These are phyloP conservation scores for Phytophthora lateralis DNA, from an alignment of 352 stramenopile species.

Conservation along the genomic window DNA sequence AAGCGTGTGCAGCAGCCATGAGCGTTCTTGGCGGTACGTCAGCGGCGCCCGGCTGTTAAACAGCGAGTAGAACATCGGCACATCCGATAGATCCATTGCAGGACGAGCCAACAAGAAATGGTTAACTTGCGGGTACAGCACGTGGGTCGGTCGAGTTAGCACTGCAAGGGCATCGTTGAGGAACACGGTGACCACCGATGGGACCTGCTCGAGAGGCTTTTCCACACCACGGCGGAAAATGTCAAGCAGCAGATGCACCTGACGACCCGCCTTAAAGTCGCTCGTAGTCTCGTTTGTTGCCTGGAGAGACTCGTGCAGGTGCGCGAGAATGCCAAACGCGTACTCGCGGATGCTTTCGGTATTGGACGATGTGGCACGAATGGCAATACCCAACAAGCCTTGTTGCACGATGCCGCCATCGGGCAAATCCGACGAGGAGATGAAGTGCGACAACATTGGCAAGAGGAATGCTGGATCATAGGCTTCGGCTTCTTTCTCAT, in stretches of 20 bases:
- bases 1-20: constrained; percentile 82
- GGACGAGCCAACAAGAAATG: constrained; percentile 84
- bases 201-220: constrained; percentile 57
- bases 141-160: constrained; percentile 64
- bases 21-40: constrained; percentile 82
- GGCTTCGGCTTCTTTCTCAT: constrained; percentile 20
- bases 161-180: constrained; percentile 81
- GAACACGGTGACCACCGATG: constrained; percentile 83
- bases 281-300: constrained; percentile 48
- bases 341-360: constrained; percentile 59
- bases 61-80: constrained; percentile 90
- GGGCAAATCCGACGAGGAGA: constrained; percentile 70
- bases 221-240: constrained; percentile 71
- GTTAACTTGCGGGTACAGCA: constrained; percentile 83
- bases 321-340: constrained; percentile 76
- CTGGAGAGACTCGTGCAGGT: constrained; percentile 74
- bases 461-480: constrained; percentile 84
- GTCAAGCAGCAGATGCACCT: constrained; percentile 83
- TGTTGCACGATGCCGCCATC: constrained; percentile 69
- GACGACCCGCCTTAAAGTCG: constrained; percentile 76
- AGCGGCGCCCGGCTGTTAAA: constrained; percentile 80
- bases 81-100: constrained; percentile 76
- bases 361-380: constrained; percentile 77
- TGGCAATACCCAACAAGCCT: constrained; percentile 66
- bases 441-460: constrained; percentile 77